Evolutionary conservation across 495 filamentous ascomycete species (phyloP).

Genomic region (Amniculicola lignicola): DNA sequence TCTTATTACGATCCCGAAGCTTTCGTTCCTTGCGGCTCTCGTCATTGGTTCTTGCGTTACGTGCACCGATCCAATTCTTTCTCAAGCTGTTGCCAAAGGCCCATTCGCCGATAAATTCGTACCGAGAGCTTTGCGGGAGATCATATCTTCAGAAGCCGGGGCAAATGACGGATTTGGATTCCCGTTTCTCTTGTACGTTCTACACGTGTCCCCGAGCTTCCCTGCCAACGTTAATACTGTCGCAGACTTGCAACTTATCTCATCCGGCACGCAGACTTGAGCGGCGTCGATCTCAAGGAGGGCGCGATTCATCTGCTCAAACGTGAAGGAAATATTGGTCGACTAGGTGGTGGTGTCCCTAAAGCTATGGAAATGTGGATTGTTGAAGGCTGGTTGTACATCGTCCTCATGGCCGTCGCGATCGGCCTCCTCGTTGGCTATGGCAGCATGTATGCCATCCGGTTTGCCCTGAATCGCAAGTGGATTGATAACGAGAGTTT

Average conservation of each 20-base stretch:
- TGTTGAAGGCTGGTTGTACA: constrained; percentile 24
- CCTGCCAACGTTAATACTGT: neutral
- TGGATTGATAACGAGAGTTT: constrained; percentile 25
- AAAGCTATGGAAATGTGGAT: constrained; percentile 26
- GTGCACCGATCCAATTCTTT: constrained; percentile 60
- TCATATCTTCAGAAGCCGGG: constrained; percentile 60
- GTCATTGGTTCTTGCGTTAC: constrained; percentile 62
- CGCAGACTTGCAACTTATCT: constrained; percentile 46
- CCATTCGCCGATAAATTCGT: constrained; percentile 62
- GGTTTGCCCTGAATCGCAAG: constrained; percentile 16
- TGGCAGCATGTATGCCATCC: constrained; percentile 21
- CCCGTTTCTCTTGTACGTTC: constrained; percentile 53
- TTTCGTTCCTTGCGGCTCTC: constrained; percentile 50
- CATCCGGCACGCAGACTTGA: constrained; percentile 51
- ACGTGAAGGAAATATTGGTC: constrained; percentile 12
- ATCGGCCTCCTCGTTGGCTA: constrained; percentile 19
- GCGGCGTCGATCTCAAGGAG: constrained; percentile 16
- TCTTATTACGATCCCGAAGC: constrained; percentile 41
- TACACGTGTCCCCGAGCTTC: neutral
- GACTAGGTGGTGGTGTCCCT: constrained; percentile 8
- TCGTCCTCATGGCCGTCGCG: constrained; percentile 17
- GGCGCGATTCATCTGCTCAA: constrained; percentile 9
- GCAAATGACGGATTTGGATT: constrained; percentile 62
- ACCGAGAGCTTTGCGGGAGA: constrained; percentile 55
- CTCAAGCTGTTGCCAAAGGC: constrained; percentile 60